These are phyloP conservation scores for Picochlorum costavermella DNA, from an alignment of 139 green algal species.

Conservation along the genomic window DNA sequence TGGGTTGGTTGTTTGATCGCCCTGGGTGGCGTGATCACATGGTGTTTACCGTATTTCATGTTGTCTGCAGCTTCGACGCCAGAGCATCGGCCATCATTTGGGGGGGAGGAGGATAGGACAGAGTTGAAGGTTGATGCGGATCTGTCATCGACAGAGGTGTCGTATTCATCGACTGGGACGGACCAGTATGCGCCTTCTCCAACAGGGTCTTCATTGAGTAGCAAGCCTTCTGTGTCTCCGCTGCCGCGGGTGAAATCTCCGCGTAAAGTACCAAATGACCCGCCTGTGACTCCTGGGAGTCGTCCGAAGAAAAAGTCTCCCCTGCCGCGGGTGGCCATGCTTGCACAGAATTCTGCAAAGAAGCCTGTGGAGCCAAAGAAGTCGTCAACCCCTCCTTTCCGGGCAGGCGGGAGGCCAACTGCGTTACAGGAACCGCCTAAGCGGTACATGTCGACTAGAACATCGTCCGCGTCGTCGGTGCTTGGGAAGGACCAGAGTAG, in stretches of 20 bases:
- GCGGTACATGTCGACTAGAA: too few species aligned
- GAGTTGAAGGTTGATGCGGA: too few species aligned
- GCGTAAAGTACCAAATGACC: neutral
- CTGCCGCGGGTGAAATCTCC: neutral
- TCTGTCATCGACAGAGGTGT: too few species aligned
- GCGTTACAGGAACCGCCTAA: neutral
- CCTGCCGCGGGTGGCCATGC: constrained; percentile 20
- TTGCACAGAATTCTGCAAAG: constrained; percentile 10
- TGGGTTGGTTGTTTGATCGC: neutral
- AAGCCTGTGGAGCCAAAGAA: neutral
- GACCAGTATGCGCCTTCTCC: too few species aligned
- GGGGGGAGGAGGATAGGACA: too few species aligned
- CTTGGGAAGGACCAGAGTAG: neutral
- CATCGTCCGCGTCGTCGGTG: too few species aligned
- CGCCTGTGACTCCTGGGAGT: neutral
- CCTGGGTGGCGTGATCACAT: too few species aligned
- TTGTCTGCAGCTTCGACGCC: too few species aligned
- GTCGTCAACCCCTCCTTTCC: neutral
- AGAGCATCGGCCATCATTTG: too few species aligned
- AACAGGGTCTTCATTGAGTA: neutral
- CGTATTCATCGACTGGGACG: too few species aligned
- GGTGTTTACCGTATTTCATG: too few species aligned
- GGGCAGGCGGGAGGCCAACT: neutral
- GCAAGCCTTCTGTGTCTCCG: constrained; percentile 1
- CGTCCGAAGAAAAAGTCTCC: neutral